phyloP scores from a whole-genome alignment of 768 basidiomycete genomes.

The Suillus paluster region DNA sequence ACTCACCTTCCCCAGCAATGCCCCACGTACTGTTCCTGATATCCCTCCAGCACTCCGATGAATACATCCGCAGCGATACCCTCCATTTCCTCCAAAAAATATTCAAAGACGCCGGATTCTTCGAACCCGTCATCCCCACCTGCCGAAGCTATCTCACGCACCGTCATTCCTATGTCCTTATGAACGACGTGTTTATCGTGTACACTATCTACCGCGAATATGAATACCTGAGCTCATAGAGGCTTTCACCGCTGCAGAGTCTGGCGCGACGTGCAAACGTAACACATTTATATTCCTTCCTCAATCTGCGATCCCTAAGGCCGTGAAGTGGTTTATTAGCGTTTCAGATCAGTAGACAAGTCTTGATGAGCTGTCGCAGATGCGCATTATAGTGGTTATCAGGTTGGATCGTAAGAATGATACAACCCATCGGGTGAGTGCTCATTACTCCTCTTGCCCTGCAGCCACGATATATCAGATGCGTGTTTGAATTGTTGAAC shows the following conservation, averaged over 20 bases:
- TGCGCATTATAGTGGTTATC: slow-evolving; percentile 94
- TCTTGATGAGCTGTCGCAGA: slow-evolving; percentile 92
- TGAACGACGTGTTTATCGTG: slow-evolving; percentile 96
- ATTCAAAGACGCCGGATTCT: slow-evolving; percentile 88
- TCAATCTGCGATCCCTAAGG: slow-evolving; percentile 83
- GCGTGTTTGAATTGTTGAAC: slow-evolving; percentile 90
- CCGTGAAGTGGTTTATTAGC: slow-evolving; percentile 87
- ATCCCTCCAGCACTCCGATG: slow-evolving; percentile 84
- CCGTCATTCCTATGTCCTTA: slow-evolving; percentile 96
- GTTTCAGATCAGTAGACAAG: slow-evolving; percentile 82
- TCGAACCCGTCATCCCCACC: slow-evolving; percentile 94
- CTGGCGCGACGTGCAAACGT: slow-evolving; percentile 94
- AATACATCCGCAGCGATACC: slow-evolving; percentile 98
- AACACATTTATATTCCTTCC: slow-evolving; percentile 97
- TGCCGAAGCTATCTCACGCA: slow-evolving; percentile 95
- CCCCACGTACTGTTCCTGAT: slow-evolving; percentile 3
- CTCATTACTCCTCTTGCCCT: neutral
- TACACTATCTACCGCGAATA: slow-evolving; percentile 94
- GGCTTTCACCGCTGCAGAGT: slow-evolving; percentile 95
- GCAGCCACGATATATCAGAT: slow-evolving; percentile 93
- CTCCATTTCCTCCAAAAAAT: slow-evolving; percentile 97
- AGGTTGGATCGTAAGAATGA: slow-evolving; percentile 87
- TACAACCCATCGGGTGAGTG: slow-evolving; percentile 76
- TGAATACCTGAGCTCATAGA: slow-evolving; percentile 91
- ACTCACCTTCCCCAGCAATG: too few species aligned